Conservation (phyloP, 306 rosid genomes). For the Vigna nakashimae region DNA sequence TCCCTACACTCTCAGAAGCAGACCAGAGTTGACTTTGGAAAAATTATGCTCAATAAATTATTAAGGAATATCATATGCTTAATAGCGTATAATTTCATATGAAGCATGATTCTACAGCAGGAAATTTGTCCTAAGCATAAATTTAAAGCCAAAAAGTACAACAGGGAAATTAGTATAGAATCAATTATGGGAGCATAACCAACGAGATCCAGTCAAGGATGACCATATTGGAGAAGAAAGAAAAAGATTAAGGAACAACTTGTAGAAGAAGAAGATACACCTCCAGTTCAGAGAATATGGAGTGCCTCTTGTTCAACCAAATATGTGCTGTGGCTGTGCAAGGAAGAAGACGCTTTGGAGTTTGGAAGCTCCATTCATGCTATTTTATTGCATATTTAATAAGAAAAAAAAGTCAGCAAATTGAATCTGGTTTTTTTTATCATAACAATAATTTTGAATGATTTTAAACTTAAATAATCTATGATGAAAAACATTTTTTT, state of each 20-base stretch:
- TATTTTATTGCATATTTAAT: not conserved
- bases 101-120: slow-evolving; percentile 9
- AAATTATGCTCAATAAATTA: not conserved
- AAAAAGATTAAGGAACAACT: not conserved
- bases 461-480: too few relatives aligned
- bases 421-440: too few relatives aligned
- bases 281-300: slow-evolving; percentile 12
- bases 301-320: not conserved
- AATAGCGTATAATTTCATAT: not conserved
- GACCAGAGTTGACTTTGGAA: not conserved
- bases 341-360: not conserved
- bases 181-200: not conserved
- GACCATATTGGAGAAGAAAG: not conserved
- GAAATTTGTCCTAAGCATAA: not conserved
- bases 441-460: too few relatives aligned
- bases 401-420: not conserved
- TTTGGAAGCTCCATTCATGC: not conserved
- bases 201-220: not conserved
- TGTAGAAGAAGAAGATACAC: slow-evolving; percentile 6
- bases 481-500: too few relatives aligned
- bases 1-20: not conserved
- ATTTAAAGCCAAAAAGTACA: not conserved
- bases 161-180: slow-evolving; percentile 12
- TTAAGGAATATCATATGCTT: not conserved
- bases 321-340: not conserved